Evolutionary conservation across 441 rosid genomes (phyloP).

Genomic region (Capsella rubella): DNA sequence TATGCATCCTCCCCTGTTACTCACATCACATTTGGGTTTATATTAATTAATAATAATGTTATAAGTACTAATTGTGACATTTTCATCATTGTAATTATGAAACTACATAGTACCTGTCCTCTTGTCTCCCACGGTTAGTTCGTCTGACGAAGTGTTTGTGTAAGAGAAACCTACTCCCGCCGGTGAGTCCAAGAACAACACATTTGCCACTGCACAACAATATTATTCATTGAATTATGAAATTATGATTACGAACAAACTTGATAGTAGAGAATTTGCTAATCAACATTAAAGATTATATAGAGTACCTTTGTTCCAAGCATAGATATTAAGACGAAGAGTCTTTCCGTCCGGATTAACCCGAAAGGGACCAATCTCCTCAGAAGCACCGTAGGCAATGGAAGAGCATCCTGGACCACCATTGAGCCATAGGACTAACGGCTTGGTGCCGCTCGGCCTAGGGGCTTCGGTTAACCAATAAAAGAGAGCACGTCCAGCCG

Average conservation of each 20-base stretch:
- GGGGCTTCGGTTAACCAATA: conserved; percentile 74
- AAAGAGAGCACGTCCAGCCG: conserved; percentile 72
- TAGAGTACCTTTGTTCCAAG: conserved; percentile 68
- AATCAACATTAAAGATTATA: neutral
- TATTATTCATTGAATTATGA: neutral
- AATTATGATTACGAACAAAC: neutral
- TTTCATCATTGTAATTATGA: neutral
- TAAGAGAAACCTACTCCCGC: conserved; percentile 79
- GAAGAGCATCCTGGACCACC: conserved; percentile 86
- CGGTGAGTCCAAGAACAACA: conserved; percentile 71
- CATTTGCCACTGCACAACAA: conserved; percentile 57
- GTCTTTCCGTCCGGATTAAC: conserved; percentile 54
- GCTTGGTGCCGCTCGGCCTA: conserved; percentile 49
- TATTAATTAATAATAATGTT: neutral
- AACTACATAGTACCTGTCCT: conserved; percentile 56
- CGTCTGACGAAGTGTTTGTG: conserved; percentile 55
- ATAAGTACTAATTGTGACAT: neutral
- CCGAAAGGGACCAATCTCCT: conserved; percentile 73
- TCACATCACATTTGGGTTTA: conserved; percentile 18
- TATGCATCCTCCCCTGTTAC: conserved; percentile 60
- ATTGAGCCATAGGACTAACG: conserved; percentile 82
- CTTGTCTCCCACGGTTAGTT: conserved; percentile 57
- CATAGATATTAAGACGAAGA: conserved; percentile 52
- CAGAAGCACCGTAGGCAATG: conserved; percentile 64
- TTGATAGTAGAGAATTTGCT: neutral